Evolutionary conservation across 371 early-diverging fungal genomes (phyloP).

Genomic region (Mucor saturninus): DNA sequence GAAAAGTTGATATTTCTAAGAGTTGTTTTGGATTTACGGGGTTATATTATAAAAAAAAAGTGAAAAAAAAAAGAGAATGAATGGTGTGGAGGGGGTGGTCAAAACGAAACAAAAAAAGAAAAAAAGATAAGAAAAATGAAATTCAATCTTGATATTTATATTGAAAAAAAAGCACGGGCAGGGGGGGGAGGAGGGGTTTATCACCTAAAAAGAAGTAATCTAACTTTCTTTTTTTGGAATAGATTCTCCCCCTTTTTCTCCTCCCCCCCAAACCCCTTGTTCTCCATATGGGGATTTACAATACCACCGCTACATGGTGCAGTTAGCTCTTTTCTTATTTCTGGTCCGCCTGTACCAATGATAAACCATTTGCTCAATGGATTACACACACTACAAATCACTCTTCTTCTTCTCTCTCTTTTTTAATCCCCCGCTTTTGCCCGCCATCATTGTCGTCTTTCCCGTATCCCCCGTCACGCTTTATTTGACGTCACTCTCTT

Average conservation of each 20-base stretch:
- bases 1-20: neutral
- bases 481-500: neutral
- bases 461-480: conserved; percentile 10
- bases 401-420: neutral
- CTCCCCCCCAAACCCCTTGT: neutral
- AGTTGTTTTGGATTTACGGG: neutral
- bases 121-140: conserved; percentile 9
- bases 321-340: conserved; percentile 17
- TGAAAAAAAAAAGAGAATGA: conserved; percentile 8
- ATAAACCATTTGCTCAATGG: neutral
- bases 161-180: conserved; percentile 18
- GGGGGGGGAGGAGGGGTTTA: conserved; percentile 11
- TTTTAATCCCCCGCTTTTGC: conserved; percentile 28
- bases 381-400: neutral
- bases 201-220: conserved; percentile 15
- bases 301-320: conserved; percentile 23
- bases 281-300: conserved; percentile 21
- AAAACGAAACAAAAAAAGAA: conserved; percentile 13
- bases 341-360: conserved; percentile 30
- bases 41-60: neutral
- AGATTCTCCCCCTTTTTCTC: neutral
- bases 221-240: conserved; percentile 16
- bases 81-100: conserved; percentile 21
- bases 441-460: conserved; percentile 30
- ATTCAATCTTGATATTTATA: neutral